Percentiles rank a stretch among this genome's conserved stretches.
These are phyloP conservation scores for Sporodiniella umbellata DNA, from an alignment of 371 early-diverging fungal species.

Conservation along the genomic window DNA sequence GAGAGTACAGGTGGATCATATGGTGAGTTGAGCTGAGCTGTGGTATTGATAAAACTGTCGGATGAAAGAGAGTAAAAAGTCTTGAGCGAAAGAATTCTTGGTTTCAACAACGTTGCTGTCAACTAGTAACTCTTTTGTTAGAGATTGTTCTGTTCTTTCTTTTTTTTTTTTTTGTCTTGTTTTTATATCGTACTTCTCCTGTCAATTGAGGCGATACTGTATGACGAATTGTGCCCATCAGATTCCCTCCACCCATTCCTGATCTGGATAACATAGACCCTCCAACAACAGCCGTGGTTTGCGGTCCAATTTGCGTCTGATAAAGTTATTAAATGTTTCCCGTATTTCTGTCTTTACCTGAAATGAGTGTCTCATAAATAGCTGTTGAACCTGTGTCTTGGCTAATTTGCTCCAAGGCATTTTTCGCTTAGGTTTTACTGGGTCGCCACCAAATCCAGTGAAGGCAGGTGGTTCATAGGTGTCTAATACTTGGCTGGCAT, in stretches of 20 bases:
- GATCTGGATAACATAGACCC: constrained; percentile 71
- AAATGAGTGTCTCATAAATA: constrained; percentile 82
- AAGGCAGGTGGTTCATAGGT: constrained; percentile 54
- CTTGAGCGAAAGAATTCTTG: constrained; percentile 59
- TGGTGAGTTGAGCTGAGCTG: constrained; percentile 48
- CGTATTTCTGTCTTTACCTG: constrained; percentile 47
- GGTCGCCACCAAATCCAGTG: constrained; percentile 35
- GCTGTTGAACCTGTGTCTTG: constrained; percentile 62
- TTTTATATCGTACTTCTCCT: constrained; percentile 52
- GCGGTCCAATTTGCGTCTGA: constrained; percentile 68
- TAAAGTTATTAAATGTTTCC: background rate
- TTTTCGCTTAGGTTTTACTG: constrained; percentile 7
- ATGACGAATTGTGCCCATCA: constrained; percentile 72
- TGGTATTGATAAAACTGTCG: constrained; percentile 70
- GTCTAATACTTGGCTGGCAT: constrained; percentile 57
- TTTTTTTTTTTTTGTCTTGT: no score
- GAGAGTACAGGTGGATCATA: constrained; percentile 63
- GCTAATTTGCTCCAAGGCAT: constrained; percentile 30
- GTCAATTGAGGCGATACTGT: constrained; percentile 68
- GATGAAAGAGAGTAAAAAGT: constrained; percentile 64
- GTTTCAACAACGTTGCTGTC: constrained; percentile 57
- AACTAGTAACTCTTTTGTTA: constrained; percentile 27
- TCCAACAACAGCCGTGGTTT: constrained; percentile 60
- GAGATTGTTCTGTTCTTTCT: constrained; percentile 11
- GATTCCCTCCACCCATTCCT: constrained; percentile 77